Conservation (phyloP, 768 basidiomycete species). For the Phlebiopsis flavidoalba region DNA sequence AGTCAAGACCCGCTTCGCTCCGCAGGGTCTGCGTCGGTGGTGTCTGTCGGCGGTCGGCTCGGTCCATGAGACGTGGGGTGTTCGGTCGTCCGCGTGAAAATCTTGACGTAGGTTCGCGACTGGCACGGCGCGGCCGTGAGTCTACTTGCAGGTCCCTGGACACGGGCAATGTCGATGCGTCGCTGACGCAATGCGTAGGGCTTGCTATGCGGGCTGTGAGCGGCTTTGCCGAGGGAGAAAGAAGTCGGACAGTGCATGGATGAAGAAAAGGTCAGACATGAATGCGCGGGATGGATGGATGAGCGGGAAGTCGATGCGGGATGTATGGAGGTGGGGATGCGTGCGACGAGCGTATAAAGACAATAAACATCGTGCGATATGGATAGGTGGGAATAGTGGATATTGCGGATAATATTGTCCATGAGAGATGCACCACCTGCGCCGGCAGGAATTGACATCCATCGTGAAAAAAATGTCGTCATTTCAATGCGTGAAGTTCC, state of each 20-base stretch:
- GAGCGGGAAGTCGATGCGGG: constrained; percentile 1
- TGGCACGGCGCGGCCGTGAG: constrained; percentile 56
- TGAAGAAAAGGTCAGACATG: constrained; percentile 1
- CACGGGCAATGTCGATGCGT: constrained; percentile 16
- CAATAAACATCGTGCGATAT: constrained; percentile 23
- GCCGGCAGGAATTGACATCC: constrained; percentile 37
- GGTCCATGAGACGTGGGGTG: constrained; percentile 20
- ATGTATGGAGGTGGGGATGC: constrained; percentile 11
- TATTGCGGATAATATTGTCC: constrained; percentile 34
- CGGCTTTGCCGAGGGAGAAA: constrained; percentile 12
- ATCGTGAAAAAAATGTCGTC: constrained; percentile 16
- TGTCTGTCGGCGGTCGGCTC: constrained; percentile 13
- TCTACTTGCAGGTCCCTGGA: constrained; percentile 25
- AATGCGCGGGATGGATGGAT: not conserved
- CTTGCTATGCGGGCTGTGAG: constrained; percentile 3
- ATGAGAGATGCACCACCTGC: constrained; percentile 43
- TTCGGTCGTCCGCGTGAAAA: constrained; percentile 8
- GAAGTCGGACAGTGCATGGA: not conserved
- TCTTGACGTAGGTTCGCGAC: constrained; percentile 8
- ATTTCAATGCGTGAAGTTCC: constrained; percentile 9
- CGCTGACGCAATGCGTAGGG: constrained; percentile 20
- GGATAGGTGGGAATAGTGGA: constrained; percentile 19
- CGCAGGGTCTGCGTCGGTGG: constrained; percentile 67
- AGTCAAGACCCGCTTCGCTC: constrained; percentile 43
- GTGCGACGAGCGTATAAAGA: constrained; percentile 19